A percentile compares a stretch with the other conserved stretches of the same genome.
phyloP scores from a whole-genome alignment of 495 filamentous ascomycete species.

The Trichoderma gamsii region DNA sequence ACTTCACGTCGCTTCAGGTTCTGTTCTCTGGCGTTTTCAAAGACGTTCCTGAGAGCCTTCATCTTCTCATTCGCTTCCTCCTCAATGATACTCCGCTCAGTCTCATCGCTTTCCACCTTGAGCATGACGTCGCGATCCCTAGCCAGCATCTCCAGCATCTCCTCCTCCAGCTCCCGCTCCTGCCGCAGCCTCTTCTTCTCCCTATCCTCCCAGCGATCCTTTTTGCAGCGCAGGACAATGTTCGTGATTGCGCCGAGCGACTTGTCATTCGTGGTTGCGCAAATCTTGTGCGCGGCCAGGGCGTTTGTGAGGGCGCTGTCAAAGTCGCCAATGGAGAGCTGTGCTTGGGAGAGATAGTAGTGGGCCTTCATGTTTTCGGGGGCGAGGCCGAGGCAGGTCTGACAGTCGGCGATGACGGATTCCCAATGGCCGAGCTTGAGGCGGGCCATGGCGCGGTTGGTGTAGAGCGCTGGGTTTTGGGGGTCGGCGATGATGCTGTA shows the following conservation, averaged over 20 bases:
- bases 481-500: constrained; percentile 53
- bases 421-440: constrained; percentile 65
- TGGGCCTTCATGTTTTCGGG: constrained; percentile 70
- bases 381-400: constrained; percentile 61
- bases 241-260: constrained; percentile 59
- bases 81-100: constrained; percentile 45
- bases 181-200: constrained; percentile 43
- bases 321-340: constrained; percentile 65
- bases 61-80: constrained; percentile 57
- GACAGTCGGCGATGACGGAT: constrained; percentile 74
- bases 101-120: constrained; percentile 30
- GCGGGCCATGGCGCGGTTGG: constrained; percentile 85
- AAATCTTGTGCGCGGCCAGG: constrained; percentile 65
- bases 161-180: constrained; percentile 48
- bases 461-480: constrained; percentile 60
- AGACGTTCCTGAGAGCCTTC: constrained; percentile 50
- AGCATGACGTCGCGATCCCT: constrained; percentile 28
- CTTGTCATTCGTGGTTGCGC: constrained; percentile 50
- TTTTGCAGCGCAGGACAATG: constrained; percentile 71
- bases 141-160: constrained; percentile 41
- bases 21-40: constrained; percentile 49
- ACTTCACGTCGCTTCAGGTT: constrained; percentile 58
- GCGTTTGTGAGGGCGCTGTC: constrained; percentile 70
- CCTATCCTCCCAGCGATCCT: constrained; percentile 59
- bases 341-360: constrained; percentile 78